Percentiles rank a stretch among this genome's conserved stretches.
Evolutionary conservation across 2,329 filamentous ascomycete genomes (phyloP).

Genomic region (Colletotrichum viniferum): DNA sequence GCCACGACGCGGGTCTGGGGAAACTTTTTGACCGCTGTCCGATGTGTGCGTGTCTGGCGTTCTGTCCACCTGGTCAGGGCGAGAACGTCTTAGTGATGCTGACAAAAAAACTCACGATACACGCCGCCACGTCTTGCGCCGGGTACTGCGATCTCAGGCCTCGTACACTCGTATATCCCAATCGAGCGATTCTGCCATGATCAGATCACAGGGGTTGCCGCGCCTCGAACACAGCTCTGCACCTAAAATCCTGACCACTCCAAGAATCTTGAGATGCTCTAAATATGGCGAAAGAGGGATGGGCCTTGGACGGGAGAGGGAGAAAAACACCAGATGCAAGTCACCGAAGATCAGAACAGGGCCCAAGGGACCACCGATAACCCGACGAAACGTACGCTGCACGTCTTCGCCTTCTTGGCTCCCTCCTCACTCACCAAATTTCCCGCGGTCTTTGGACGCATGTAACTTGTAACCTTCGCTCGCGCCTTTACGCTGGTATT

Average conservation of each 20-base stretch:
- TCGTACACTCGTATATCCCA: background rate
- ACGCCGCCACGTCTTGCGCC: background rate
- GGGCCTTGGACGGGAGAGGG: background rate
- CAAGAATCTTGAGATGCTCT: background rate
- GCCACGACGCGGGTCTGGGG: background rate
- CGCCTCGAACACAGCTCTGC: background rate
- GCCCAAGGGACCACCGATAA: background rate
- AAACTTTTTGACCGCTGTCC: background rate
- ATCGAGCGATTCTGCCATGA: background rate
- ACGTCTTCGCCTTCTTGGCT: background rate
- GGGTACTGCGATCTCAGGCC: background rate
- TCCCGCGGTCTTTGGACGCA: too few relatives aligned
- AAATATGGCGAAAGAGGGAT: background rate
- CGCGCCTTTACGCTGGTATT: background rate
- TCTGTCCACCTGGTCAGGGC: background rate
- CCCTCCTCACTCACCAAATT: background rate
- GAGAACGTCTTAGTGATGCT: background rate
- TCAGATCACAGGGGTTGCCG: background rate
- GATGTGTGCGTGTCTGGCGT: background rate
- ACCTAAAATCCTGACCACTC: background rate
- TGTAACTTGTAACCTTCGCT: background rate
- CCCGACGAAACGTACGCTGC: conserved; percentile 1
- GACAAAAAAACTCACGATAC: background rate
- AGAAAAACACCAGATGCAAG: background rate
- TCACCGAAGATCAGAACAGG: conserved; percentile 6